Evolutionary conservation across 2,329 filamentous ascomycete genomes (phyloP).

Genomic region (Metarhizium sp.): DNA sequence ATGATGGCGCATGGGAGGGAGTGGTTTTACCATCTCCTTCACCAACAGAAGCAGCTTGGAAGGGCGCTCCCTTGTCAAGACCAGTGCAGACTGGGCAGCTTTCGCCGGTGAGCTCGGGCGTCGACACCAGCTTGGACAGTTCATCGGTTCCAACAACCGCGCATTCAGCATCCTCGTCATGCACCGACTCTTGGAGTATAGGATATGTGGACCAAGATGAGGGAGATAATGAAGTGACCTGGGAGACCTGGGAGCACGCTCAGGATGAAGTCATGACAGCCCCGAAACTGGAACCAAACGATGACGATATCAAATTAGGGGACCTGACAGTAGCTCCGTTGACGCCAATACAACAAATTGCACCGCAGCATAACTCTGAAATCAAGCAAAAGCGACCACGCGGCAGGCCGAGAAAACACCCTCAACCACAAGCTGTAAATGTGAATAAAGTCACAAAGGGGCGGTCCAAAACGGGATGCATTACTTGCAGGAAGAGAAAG

Average conservation of each 20-base stretch:
- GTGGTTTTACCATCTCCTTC: conserved; percentile 22
- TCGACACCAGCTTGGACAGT: conserved; percentile 31
- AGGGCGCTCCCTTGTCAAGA: conserved; percentile 11
- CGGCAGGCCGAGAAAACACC: conserved; percentile 76
- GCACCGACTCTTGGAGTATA: conserved; percentile 34
- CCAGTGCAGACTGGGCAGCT: conserved; percentile 37
- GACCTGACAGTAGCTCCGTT: conserved; percentile 36
- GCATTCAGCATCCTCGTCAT: conserved; percentile 37
- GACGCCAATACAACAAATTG: conserved; percentile 10
- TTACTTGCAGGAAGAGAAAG: conserved; percentile 59
- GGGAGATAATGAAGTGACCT: conserved; percentile 31
- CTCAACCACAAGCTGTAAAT: conserved; percentile 46
- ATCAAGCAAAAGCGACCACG: conserved; percentile 55
- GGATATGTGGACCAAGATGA: conserved; percentile 29
- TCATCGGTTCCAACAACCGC: conserved; percentile 32
- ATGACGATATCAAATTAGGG: conserved; percentile 45
- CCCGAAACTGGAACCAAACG: conserved; percentile 48
- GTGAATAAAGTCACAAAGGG: conserved; percentile 70
- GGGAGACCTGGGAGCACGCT: conserved; percentile 42
- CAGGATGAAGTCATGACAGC: conserved; percentile 36
- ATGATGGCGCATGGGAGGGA: conserved; percentile 24
- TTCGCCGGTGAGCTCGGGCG: conserved; percentile 43
- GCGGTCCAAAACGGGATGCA: conserved; percentile 58
- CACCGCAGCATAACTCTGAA: conserved; percentile 16
- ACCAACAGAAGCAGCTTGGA: conserved; percentile 21